Evolutionary conservation across 1,139 yeast species (phyloP).

Genomic region (Candida smagusa): DNA sequence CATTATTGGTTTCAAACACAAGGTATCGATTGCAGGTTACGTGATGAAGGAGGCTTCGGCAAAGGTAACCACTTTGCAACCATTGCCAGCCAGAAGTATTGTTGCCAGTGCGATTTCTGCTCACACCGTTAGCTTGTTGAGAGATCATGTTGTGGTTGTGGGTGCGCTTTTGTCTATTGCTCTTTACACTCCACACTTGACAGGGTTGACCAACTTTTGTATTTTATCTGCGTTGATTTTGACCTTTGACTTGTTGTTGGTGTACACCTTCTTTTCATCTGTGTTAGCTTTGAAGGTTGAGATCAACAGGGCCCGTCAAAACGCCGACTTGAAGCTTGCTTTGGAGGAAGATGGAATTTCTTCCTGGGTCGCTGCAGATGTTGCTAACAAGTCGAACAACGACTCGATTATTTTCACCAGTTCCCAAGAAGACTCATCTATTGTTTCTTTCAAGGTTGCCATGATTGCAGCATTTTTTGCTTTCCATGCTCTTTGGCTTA

Average conservation of each 20-base stretch:
- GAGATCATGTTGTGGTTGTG: slow-evolving; percentile 78
- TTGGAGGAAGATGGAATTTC: slow-evolving; percentile 93
- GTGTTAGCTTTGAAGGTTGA: slow-evolving; percentile 86
- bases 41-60: slow-evolving; percentile 40
- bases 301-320: slow-evolving; percentile 82
- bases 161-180: slow-evolving; percentile 68
- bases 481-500: slow-evolving; percentile 72
- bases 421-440: slow-evolving; percentile 27
- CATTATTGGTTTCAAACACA: slow-evolving; percentile 88
- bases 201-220: slow-evolving; percentile 83
- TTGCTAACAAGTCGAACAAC: slow-evolving; percentile 55
- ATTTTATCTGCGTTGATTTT: slow-evolving; percentile 71
- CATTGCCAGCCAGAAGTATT: slow-evolving; percentile 42
- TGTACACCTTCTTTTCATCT: slow-evolving; percentile 83
- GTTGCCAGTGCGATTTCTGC: slow-evolving; percentile 61
- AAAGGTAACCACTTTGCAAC: slow-evolving; percentile 25
- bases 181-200: slow-evolving; percentile 65
- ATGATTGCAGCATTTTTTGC: slow-evolving; percentile 68
- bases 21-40: slow-evolving; percentile 60
- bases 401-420: slow-evolving; percentile 15
- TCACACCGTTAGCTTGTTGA: slow-evolving; percentile 67
- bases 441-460: slow-evolving; percentile 61
- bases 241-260: slow-evolving; percentile 68
- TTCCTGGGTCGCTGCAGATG: slow-evolving; percentile 59
- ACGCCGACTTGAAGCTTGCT: slow-evolving; percentile 74